Percentiles rank a stretch among this genome's conserved stretches.
These are phyloP conservation scores for Candida manassasensis DNA, from an alignment of 805 yeast species.

Conservation along the genomic window DNA sequence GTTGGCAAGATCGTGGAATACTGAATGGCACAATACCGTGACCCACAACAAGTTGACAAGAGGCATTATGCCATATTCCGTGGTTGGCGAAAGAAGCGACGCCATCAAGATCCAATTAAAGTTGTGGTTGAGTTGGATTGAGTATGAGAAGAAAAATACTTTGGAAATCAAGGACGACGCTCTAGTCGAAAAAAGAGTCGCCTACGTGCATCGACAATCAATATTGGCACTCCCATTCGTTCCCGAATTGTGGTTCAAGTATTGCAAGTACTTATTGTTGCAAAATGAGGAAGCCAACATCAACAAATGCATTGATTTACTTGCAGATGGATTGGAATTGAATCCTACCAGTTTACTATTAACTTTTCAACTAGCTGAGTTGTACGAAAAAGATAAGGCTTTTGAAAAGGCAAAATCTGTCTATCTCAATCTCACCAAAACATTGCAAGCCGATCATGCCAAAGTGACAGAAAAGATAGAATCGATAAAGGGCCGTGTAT, in stretches of 20 bases:
- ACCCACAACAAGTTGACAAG: conserved; percentile 47
- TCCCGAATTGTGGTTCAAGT: conserved; percentile 77
- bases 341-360: conserved; percentile 71
- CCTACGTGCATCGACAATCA: conserved; percentile 70
- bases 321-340: conserved; percentile 51
- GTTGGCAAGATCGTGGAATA: conserved; percentile 75
- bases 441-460: conserved; percentile 36
- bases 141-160: conserved; percentile 73
- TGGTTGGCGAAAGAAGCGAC: conserved; percentile 15
- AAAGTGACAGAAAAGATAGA: conserved; percentile 19
- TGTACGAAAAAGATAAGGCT: conserved; percentile 56
- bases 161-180: conserved; percentile 50
- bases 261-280: conserved; percentile 33
- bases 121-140: conserved; percentile 71
- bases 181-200: conserved; percentile 50
- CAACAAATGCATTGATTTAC: conserved; percentile 40
- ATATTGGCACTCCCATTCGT: conserved; percentile 55
- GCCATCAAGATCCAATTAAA: conserved; percentile 39
- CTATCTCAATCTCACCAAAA: conserved; percentile 48
- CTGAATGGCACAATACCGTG: conserved; percentile 61
- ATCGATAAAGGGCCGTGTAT: conserved; percentile 13
- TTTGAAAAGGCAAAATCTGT: conserved; percentile 45
- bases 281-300: conserved; percentile 35
- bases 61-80: conserved; percentile 25
- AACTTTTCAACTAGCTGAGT: conserved; percentile 62